Conservation (phyloP, 140 eudicot genomes). For the Cichorium intybus region DNA sequence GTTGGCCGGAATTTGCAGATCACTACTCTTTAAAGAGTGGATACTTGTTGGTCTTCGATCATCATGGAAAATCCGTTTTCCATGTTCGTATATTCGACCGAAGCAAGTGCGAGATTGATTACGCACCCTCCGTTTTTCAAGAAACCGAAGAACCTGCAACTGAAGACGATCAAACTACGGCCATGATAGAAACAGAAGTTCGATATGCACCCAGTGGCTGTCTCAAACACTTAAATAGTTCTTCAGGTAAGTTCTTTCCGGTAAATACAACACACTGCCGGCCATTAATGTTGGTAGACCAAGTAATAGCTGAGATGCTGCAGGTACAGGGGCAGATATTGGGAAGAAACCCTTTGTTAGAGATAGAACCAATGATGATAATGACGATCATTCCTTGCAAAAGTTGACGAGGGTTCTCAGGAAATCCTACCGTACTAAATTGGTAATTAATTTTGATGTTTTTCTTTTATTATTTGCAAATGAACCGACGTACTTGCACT, state of each 20-base stretch:
- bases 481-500: too few relatives aligned
- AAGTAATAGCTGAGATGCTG: neutral
- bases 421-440: neutral
- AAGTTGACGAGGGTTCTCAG: neutral
- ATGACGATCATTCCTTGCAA: neutral
- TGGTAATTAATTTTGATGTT: neutral
- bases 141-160: too few relatives aligned
- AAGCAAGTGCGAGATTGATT: neutral
- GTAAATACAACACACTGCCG: neutral
- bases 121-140: too few relatives aligned
- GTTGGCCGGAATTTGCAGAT: conserved; percentile 21
- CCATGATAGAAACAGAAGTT: too few relatives aligned
- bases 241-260: neutral
- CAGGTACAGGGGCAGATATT: too few relatives aligned
- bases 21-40: conserved; percentile 7
- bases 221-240: neutral
- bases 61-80: conserved; percentile 3
- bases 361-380: neutral
- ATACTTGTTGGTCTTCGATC: neutral
- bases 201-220: conserved; percentile 19
- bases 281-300: neutral
- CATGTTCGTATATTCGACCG: conserved; percentile 14
- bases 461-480: too few relatives aligned
- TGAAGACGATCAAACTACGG: too few relatives aligned
- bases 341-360: neutral